phyloP scores from a whole-genome alignment of 495 filamentous ascomycete genomes.

The Bryoglossum gracile region DNA sequence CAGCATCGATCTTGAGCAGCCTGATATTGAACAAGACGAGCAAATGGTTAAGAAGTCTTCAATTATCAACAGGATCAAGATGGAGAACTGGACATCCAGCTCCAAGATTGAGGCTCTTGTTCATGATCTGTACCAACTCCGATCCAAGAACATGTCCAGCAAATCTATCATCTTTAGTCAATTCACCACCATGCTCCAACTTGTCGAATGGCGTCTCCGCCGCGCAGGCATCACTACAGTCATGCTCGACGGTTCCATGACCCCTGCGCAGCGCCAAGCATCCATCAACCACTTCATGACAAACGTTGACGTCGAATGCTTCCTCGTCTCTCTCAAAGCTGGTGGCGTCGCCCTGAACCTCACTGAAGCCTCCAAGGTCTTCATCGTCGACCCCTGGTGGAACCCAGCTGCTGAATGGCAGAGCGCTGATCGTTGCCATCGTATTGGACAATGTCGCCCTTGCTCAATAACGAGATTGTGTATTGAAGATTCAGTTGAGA shows the following conservation, averaged over 20 bases:
- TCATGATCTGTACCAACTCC: slow-evolving; percentile 81
- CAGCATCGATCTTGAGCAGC: slow-evolving; percentile 86
- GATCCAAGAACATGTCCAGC: slow-evolving; percentile 81
- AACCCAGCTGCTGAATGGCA: slow-evolving; percentile 98
- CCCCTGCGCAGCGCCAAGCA: slow-evolving; percentile 80
- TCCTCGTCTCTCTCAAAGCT: slow-evolving; percentile 89
- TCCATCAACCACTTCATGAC: slow-evolving; percentile 93
- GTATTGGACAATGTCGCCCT: slow-evolving; percentile 88
- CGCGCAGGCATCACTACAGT: slow-evolving; percentile 94
- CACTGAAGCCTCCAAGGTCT: slow-evolving; percentile 87
- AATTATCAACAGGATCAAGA: slow-evolving; percentile 95
- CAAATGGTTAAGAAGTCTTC: slow-evolving; percentile 79
- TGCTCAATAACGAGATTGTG: slow-evolving; percentile 91
- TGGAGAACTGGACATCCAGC: slow-evolving; percentile 95
- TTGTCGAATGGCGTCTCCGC: slow-evolving; percentile 93
- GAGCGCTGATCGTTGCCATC: slow-evolving; percentile 90
- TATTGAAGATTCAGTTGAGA: slow-evolving; percentile 94
- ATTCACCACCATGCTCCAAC: slow-evolving; percentile 95
- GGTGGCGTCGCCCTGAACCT: slow-evolving; percentile 93
- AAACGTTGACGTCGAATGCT: slow-evolving; percentile 84
- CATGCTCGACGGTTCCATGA: slow-evolving; percentile 96
- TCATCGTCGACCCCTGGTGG: slow-evolving; percentile 98
- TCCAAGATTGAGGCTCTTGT: slow-evolving; percentile 96
- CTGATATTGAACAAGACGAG: slow-evolving; percentile 84
- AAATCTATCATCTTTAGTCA: slow-evolving; percentile 98